Percentiles rank a stretch among this genome's conserved stretches.
phyloP scores from a whole-genome alignment of 345 rosid species.

The Populus tremula region DNA sequence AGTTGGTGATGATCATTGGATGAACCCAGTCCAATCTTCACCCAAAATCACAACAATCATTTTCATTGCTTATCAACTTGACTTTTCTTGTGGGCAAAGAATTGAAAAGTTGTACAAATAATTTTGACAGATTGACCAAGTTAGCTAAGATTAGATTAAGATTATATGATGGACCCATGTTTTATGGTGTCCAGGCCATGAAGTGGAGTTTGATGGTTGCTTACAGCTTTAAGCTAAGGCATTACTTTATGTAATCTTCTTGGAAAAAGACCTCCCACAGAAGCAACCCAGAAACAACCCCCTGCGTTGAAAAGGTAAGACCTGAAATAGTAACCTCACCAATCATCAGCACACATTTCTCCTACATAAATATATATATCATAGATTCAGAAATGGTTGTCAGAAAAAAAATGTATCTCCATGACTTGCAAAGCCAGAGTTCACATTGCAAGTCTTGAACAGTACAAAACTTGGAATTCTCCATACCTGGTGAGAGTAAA shows the following conservation, averaged over 20 bases:
- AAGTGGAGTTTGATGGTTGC: background rate
- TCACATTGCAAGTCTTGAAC: background rate
- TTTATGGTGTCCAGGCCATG: background rate
- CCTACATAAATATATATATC: background rate
- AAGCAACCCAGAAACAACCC: background rate
- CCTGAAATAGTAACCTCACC: background rate
- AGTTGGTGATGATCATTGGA: background rate
- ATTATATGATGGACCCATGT: background rate
- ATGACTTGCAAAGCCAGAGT: background rate
- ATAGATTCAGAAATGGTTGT: background rate
- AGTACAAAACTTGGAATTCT: background rate
- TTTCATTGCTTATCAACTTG: background rate
- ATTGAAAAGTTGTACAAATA: background rate
- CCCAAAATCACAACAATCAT: background rate
- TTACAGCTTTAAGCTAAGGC: background rate
- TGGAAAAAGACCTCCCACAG: background rate
- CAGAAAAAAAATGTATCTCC: background rate
- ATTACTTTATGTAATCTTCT: background rate
- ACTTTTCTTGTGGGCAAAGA: background rate
- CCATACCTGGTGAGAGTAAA: background rate
- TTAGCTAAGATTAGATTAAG: background rate
- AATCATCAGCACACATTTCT: background rate
- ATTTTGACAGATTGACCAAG: background rate
- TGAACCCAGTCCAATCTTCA: background rate
- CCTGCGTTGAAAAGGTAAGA: background rate